Evolutionary conservation across 257 asterid genomes (phyloP).

Genomic region (Gentiana dahurica): DNA sequence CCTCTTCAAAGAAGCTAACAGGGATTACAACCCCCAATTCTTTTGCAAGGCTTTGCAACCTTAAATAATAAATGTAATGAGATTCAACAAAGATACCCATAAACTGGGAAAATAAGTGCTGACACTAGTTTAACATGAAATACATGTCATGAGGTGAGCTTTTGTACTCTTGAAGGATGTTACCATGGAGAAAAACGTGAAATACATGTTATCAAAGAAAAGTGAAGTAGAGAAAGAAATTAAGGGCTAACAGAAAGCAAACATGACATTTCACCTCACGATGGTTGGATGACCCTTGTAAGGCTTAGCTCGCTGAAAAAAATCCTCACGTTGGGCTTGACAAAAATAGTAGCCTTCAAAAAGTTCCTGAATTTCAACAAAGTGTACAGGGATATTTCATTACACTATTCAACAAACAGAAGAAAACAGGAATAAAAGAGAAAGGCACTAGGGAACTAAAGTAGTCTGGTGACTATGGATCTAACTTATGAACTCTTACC

Average conservation of each 20-base stretch:
- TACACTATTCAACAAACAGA: neutral
- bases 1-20: slow-evolving; percentile 94
- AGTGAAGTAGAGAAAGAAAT: neutral
- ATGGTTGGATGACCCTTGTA: slow-evolving; percentile 78
- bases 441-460: too few species aligned
- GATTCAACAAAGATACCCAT: too few species aligned
- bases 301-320: slow-evolving; percentile 76
- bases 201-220: too few species aligned
- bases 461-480: too few species aligned
- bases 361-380: slow-evolving; percentile 52
- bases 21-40: slow-evolving; percentile 91
- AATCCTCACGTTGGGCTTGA: slow-evolving; percentile 94
- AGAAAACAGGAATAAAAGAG: neutral
- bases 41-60: slow-evolving; percentile 91
- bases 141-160: too few species aligned
- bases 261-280: slow-evolving; percentile 36
- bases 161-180: neutral
- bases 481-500: too few species aligned
- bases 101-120: too few species aligned
- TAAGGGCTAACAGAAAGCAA: slow-evolving; percentile 7
- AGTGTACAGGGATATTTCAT: slow-evolving; percentile 3
- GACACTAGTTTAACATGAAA: too few species aligned
- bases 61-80: slow-evolving; percentile 12
- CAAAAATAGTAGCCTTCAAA: slow-evolving; percentile 95
- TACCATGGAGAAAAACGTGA: neutral